Conservation (phyloP, 2,329 filamentous ascomycete genomes). For the Verticillium dahliae region DNA sequence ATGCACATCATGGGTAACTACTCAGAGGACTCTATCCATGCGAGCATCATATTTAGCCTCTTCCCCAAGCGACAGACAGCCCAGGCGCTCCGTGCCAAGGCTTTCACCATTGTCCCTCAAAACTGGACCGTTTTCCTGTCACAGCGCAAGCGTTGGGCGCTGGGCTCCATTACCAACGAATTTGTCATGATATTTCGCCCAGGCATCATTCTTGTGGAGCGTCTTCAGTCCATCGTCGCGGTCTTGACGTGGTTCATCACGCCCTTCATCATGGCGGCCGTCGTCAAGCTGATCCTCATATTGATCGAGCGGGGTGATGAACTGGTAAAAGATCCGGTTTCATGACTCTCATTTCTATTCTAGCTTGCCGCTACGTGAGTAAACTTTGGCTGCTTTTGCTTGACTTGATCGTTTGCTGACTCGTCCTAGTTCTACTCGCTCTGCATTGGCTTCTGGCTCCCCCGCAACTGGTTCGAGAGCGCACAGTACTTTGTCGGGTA, state of each 20-base stretch:
- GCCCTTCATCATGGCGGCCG: constrained; percentile 34
- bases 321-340: constrained; percentile 26
- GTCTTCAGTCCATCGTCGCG: constrained; percentile 37
- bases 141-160: constrained; percentile 41
- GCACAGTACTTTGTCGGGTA: constrained; percentile 31
- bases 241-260: constrained; percentile 39
- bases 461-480: constrained; percentile 28
- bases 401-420: background rate
- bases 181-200: constrained; percentile 39
- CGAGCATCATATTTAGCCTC: constrained; percentile 38
- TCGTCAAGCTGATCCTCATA: constrained; percentile 27
- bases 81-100: constrained; percentile 38
- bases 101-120: constrained; percentile 39
- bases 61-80: constrained; percentile 35
- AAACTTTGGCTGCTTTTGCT: background rate
- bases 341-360: constrained; percentile 26
- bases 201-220: constrained; percentile 33
- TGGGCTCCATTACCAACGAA: constrained; percentile 42
- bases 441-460: constrained; percentile 34
- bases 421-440: constrained; percentile 29
- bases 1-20: constrained; percentile 41
- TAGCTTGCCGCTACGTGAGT: constrained; percentile 34
- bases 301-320: constrained; percentile 23
- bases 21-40: constrained; percentile 43
- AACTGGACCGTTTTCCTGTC: constrained; percentile 39